Evolutionary conservation across 2,329 filamentous ascomycete species (phyloP), one percentile per base, ranked within the genome.

Genomic region (Cladophialophora exuberans): DNA sequence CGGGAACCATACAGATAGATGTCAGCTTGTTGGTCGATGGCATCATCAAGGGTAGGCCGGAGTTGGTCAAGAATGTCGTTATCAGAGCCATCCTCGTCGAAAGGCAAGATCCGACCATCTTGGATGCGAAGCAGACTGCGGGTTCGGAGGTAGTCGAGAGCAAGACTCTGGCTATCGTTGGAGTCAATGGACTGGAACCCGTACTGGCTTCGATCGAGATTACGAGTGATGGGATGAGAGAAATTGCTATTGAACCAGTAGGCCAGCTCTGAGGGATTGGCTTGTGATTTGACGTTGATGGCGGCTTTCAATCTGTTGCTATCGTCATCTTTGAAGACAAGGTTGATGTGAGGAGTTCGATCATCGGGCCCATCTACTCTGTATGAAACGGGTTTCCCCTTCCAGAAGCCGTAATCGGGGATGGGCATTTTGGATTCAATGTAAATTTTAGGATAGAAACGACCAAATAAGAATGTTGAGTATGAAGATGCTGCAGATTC

Each of bases 11-110:
- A 75, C 17, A 75, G 62, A 56, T 72, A 75, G 36, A 72, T 65
- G 9, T 66, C 69, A 3, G 72, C 71, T 31, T 71, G 67, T 13
- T 66, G 43, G 28, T 63, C 56, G 46, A 74, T 71, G 10, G 70
- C 72, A 31, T 66, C 59, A 18, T 65, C 61, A 2, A 74, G 53
- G 49, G 73, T 69, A 3, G 70, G 70, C 39, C 66, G 61, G 30
- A 74, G 58, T 17, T 70, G 57, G 43, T 69, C 66, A 28, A 73
- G 60, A 66, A 81, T 39, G 69, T 74, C 63, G 78, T 54, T 65
- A 22, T 63, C 51, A 2, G 54, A 56, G 1, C 62, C 63, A 3
- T 50, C 38, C 18, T 60, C 48, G 13, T 62, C 58, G 47, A 63
- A 64, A 0, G 62, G 59, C 6, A 67, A 44, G 9, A 66, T 50